Conservation (phyloP, 805 yeast genomes). For the Starmera dryadoides region DNA sequence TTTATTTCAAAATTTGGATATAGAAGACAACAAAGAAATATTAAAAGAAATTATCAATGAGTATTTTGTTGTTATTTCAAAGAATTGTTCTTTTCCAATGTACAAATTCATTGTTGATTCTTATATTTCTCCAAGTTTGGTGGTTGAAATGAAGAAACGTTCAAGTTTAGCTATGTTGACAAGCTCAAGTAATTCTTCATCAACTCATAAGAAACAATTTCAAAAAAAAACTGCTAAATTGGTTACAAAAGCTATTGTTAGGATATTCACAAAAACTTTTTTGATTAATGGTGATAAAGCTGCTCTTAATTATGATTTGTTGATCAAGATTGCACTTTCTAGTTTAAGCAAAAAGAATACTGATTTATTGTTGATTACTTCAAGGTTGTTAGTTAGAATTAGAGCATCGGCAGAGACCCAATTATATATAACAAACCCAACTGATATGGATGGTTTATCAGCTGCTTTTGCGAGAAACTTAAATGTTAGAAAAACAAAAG, state of each 20-base stretch:
- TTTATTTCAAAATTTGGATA: constrained; percentile 11
- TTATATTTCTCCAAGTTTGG: constrained; percentile 18
- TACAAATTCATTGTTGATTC: constrained; percentile 16
- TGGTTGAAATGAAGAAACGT: constrained; percentile 9
- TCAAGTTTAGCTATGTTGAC: constrained; percentile 21
- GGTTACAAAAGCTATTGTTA: constrained; percentile 18
- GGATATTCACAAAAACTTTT: constrained; percentile 19
- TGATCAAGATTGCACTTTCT: constrained; percentile 25
- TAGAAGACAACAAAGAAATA: constrained; percentile 19
- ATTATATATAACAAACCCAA: constrained; percentile 44
- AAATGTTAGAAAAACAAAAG: constrained; percentile 18
- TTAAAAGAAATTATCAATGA: constrained; percentile 22
- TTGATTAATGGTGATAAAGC: constrained; percentile 21
- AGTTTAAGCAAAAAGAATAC: constrained; percentile 28
- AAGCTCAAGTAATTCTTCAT: neutral
- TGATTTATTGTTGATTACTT: constrained; percentile 36
- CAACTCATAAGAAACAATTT: neutral
- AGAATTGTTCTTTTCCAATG: constrained; percentile 3
- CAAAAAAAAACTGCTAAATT: constrained; percentile 7
- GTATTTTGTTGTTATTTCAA: constrained; percentile 19
- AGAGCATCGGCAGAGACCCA: constrained; percentile 38
- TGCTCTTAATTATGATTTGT: constrained; percentile 15
- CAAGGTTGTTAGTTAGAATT: constrained; percentile 47
- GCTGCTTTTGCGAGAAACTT: constrained; percentile 48
- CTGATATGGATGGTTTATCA: constrained; percentile 61